Conservation (phyloP, 371 early-diverging fungal species). For the Mortierella polycephala region DNA sequence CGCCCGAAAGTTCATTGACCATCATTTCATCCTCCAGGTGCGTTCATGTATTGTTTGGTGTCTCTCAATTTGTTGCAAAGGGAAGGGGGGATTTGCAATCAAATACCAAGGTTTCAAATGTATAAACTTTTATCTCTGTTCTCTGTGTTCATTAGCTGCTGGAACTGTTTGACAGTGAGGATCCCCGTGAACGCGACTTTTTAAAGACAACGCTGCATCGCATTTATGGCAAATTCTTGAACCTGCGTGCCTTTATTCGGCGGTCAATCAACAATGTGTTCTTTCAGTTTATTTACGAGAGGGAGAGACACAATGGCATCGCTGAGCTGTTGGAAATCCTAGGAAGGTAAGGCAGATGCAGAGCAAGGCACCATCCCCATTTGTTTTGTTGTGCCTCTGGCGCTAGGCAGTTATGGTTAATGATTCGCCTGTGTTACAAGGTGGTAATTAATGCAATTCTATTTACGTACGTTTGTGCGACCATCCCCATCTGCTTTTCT, state of each 20-base stretch:
- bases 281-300: slow-evolving; percentile 95
- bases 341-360: slow-evolving; percentile 83
- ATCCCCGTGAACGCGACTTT: slow-evolving; percentile 96
- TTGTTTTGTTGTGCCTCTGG: too few relatives aligned
- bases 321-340: slow-evolving; percentile 96
- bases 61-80: too few relatives aligned
- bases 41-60: too few relatives aligned
- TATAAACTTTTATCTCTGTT: not conserved
- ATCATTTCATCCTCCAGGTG: slow-evolving; percentile 89
- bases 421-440: not conserved
- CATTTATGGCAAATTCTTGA: slow-evolving; percentile 96
- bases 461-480: not conserved
- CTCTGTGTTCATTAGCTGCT: slow-evolving; percentile 68
- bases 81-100: too few relatives aligned
- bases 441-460: slow-evolving; percentile 10
- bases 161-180: slow-evolving; percentile 96
- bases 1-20: slow-evolving; percentile 94
- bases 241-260: slow-evolving; percentile 92
- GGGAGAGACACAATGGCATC: slow-evolving; percentile 95
- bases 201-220: slow-evolving; percentile 96
- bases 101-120: too few relatives aligned
- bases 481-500: not conserved
- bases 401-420: not conserved
- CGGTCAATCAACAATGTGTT: slow-evolving; percentile 96
- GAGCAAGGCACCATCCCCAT: too few relatives aligned